These are phyloP conservation scores for Suhomyces pyralidae DNA, from an alignment of 805 yeast genomes.

Conservation along the genomic window DNA sequence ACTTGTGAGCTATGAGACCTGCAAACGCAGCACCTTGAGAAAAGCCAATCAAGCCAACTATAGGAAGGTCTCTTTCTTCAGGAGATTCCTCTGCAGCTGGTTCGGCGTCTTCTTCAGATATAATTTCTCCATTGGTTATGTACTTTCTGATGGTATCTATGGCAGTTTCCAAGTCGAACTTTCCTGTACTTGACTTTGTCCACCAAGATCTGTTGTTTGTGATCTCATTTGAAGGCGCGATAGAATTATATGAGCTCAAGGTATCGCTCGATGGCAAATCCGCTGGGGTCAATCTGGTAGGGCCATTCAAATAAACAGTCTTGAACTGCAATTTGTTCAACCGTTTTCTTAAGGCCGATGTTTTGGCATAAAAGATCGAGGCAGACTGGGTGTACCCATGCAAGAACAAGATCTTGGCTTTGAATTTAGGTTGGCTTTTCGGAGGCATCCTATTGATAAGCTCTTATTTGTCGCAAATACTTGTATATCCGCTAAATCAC, in stretches of 20 bases:
- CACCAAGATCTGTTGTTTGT: conserved; percentile 70
- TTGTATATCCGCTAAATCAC: not conserved
- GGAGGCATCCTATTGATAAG: not conserved
- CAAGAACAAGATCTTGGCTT: conserved; percentile 68
- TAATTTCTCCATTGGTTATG: conserved; percentile 54
- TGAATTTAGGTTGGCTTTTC: conserved; percentile 11
- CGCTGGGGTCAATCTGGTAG: conserved; percentile 57
- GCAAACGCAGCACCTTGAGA: conserved; percentile 93
- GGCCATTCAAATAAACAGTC: conserved; percentile 77
- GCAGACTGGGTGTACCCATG: conserved; percentile 92
- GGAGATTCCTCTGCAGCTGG: conserved; percentile 18
- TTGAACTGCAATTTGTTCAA: conserved; percentile 64
- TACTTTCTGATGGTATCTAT: conserved; percentile 47
- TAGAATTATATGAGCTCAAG: conserved; percentile 47
- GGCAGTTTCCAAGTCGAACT: conserved; percentile 47
- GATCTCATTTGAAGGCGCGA: conserved; percentile 17
- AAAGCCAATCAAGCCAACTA: conserved; percentile 86
- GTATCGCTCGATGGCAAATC: conserved; percentile 74
- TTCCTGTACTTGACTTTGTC: conserved; percentile 44
- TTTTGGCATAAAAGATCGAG: conserved; percentile 77
- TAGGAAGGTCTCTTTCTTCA: conserved; percentile 45
- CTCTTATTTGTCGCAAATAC: not conserved
- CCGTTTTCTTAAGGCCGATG: conserved; percentile 82
- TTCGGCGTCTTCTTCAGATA: conserved; percentile 25
- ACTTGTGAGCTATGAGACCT: conserved; percentile 61